Evolutionary conservation across 371 early-diverging fungal species (phyloP), one percentile per base, ranked within the genome.

Genomic region (Mortierella sp.): DNA sequence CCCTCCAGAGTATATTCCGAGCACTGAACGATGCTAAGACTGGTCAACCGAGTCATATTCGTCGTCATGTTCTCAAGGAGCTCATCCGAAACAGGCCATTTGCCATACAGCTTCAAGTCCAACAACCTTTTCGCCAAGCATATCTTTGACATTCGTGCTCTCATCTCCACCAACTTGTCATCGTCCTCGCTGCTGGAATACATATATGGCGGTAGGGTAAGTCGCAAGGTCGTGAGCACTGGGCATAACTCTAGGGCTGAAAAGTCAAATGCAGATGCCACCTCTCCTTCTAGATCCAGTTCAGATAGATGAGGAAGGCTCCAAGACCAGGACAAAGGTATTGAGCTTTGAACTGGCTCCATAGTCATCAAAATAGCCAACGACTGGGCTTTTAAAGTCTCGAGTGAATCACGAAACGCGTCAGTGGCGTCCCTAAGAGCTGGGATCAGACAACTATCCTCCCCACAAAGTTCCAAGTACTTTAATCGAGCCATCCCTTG

Each of bases 241-340:
- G 75, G 81, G 43, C 81, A 80, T 26, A 26, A 61, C 26, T 22
- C 8, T 19, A 80, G 67, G 12, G 65, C 57, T 49, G 58, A 49
- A 37, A 80, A 57, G 32, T 80, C 68, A 42, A 80, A 74, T 19
- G 75, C 61, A 8, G 71, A 43, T 0, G 68, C 75, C 3, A 68
- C 71, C 58, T 80, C 81, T 32, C 81, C 81, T 22, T 74, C 81
- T 37, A 80, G 53, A n/a, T 74, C 81, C 31, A 80, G 23, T 2
- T 58, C 55, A 3, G 68, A 22, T 4, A 80, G 68, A 15, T 64
- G 68, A 0, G 68, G 17, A 47, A 80, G 23, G 17, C 62, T 62
- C 75, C 81, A 80, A 2, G 64, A 55, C 81, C 81, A 80, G 13
- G 35, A 67, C 23, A 80, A 56, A 8, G 62, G 12, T 40, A 49